These are phyloP conservation scores for Gaeumannomyces tritici DNA, from an alignment of 2,329 filamentous ascomycete genomes.

Conservation along the genomic window DNA sequence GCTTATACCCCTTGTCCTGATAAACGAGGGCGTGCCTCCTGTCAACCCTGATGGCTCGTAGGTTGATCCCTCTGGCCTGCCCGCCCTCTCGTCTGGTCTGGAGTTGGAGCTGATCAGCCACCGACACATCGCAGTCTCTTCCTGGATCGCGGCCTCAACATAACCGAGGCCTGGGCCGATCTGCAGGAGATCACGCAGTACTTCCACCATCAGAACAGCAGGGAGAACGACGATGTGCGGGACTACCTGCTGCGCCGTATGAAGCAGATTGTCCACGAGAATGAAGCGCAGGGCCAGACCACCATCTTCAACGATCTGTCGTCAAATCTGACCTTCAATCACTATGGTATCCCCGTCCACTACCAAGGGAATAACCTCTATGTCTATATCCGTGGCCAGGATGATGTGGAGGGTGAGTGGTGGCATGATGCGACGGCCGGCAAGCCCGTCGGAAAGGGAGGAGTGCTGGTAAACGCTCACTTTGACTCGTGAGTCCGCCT, in stretches of 20 bases:
- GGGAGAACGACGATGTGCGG: conserved; percentile 70
- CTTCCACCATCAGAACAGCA: conserved; percentile 86
- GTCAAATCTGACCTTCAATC: conserved; percentile 66
- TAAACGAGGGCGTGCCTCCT: conserved; percentile 67
- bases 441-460: conserved; percentile 51
- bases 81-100: neutral
- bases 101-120: neutral
- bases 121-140: conserved; percentile 7
- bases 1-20: conserved; percentile 58
- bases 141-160: conserved; percentile 57
- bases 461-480: conserved; percentile 88
- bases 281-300: conserved; percentile 28
- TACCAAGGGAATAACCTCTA: conserved; percentile 92
- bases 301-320: conserved; percentile 70
- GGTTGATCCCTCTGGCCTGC: neutral
- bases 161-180: conserved; percentile 81
- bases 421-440: conserved; percentile 45
- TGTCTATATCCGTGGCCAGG: conserved; percentile 76
- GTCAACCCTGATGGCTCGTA: conserved; percentile 41
- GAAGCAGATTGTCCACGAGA: conserved; percentile 56
- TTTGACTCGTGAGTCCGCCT: conserved; percentile 56
- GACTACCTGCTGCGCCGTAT: conserved; percentile 66
- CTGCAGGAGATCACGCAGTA: conserved; percentile 62
- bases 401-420: conserved; percentile 66
- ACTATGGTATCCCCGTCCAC: conserved; percentile 46